Evolutionary conservation across 75 land plant species (phyloP), one percentile per base, ranked within the genome.

Genomic region (Isoetes taiwanensis): DNA sequence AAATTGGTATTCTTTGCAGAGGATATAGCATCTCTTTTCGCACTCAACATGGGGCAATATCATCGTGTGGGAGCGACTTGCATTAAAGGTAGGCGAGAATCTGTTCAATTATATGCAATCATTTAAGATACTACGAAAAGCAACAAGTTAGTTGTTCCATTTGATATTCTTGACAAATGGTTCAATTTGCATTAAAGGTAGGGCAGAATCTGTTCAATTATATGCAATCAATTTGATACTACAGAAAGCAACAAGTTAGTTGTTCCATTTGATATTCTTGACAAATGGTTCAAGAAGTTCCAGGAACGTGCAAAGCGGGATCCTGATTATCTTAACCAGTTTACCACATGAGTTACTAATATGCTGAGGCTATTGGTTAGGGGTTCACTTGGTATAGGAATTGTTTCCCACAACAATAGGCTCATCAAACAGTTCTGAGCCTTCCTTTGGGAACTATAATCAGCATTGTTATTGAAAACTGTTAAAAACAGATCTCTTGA

Each of bases 31-130:
- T 39, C 54, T 3, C 54, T 66, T 8, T 63, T 63, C 12, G 64
- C 43, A 19, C 65, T 66, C 6, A 66, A 66, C 30, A 55, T 66
- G 1, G 55, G 73, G 1, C 80, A 78, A 24, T 77, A 76, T 71
- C 43, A 66, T 60, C 65, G 66, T 26, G 79, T 80, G 34, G 98
- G 98, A 93, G 77, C 69, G 69, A 48, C 57, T 88, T 52, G 98
- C 98, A 3, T 6, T 93, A 68, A 79, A 75, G 61, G 96, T 93
- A 2, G 98, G 98, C 25, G 98, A 93, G 65, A 93, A 81, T 31
- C 65, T 93, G 58, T 88, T 93, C 73, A 93, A 93, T 59, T 93
- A 84, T 59, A 93, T 93, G 98, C 98, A 93, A 69, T 81, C 86
- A 6, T 93, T 88, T 54, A 87, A n/a, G n/a, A 95, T 55, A 74